Conservation (phyloP, 805 yeast species). For the Candida maesae region DNA sequence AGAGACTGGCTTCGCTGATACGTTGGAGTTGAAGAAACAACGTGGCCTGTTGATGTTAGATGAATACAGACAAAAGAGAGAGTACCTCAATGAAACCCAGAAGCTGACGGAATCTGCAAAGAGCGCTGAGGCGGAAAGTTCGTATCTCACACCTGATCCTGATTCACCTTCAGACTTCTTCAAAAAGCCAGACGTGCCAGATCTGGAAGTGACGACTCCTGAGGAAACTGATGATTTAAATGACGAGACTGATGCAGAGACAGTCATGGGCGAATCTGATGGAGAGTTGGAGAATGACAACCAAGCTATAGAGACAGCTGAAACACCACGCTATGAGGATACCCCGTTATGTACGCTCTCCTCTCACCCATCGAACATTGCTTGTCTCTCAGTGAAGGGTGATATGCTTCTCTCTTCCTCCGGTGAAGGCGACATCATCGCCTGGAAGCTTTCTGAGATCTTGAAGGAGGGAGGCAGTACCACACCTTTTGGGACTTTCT, state of each 20-base stretch:
- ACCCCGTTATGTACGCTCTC: conserved; percentile 8
- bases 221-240: not conserved
- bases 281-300: too few species aligned
- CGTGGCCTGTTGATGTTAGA: conserved; percentile 10
- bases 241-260: conserved; percentile 11
- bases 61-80: conserved; percentile 2
- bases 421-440: conserved; percentile 11
- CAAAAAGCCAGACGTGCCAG: conserved; percentile 1
- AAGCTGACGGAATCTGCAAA: too few species aligned
- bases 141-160: conserved; percentile 11
- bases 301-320: not conserved
- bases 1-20: conserved; percentile 7
- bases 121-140: too few species aligned
- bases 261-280: conserved; percentile 12
- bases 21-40: conserved; percentile 11
- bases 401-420: conserved; percentile 10
- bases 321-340: not conserved
- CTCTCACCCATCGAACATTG: conserved; percentile 8
- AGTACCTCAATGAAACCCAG: conserved; percentile 1
- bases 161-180: conserved; percentile 5
- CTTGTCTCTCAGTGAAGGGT: not conserved
- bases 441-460: conserved; percentile 5
- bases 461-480: not conserved
- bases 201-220: not conserved
- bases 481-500: conserved; percentile 1